A percentile compares a stretch with the other conserved stretches of the same genome.
phyloP scores from a whole-genome alignment of 257 asterid species.

The Prunella vulgaris region DNA sequence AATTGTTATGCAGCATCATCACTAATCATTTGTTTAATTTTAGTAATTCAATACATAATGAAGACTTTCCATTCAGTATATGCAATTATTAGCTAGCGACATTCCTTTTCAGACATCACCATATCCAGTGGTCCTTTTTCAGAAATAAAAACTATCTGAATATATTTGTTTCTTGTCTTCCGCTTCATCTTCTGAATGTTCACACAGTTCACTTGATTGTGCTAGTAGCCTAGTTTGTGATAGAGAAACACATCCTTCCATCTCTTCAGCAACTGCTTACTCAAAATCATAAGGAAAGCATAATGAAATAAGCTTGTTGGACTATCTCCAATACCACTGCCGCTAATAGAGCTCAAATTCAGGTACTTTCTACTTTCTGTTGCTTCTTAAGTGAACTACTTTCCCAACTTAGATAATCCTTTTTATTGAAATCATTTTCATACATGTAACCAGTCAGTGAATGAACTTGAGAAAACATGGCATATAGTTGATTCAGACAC shows the following conservation, averaged over 20 bases:
- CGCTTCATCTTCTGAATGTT: conserved; percentile 18
- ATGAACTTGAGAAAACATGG: conserved; percentile 6
- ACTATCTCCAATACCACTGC: conserved; percentile 89
- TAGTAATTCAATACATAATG: background rate
- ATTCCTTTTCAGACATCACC: background rate
- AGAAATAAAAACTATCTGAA: background rate
- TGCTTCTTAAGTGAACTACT: conserved; percentile 2
- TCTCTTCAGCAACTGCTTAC: conserved; percentile 50
- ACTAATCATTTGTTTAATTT: background rate
- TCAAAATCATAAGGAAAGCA: conserved; percentile 80
- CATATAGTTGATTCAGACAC: background rate
- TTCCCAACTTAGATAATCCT: background rate
- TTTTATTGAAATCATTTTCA: background rate
- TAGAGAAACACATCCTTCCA: conserved; percentile 57
- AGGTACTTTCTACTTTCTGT: conserved; percentile 35
- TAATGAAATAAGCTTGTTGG: conserved; percentile 94
- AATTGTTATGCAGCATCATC: conserved; percentile 1
- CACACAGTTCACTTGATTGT: conserved; percentile 15
- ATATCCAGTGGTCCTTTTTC: background rate
- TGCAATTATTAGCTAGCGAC: background rate
- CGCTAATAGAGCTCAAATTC: conserved; percentile 77
- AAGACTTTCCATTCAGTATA: background rate
- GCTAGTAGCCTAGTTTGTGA: conserved; percentile 66
- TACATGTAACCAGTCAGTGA: background rate
- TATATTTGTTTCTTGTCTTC: background rate